phyloP scores from a whole-genome alignment of 139 green algal species.

The Yamagishiella unicocca region DNA sequence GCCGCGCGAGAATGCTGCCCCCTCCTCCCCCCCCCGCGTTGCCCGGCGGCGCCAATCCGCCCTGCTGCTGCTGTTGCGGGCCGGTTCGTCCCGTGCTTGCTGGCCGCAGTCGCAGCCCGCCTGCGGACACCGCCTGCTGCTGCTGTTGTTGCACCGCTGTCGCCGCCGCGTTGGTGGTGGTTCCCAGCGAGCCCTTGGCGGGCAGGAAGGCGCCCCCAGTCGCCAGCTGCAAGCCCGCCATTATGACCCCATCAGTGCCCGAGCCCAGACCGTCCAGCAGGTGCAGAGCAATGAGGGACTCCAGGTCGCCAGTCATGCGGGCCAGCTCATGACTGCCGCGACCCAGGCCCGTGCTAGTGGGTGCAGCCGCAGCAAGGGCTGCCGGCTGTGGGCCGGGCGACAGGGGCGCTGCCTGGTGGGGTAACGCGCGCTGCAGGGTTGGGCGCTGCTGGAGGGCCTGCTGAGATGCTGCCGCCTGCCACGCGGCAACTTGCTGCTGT shows the following conservation, averaged over 20 bases:
- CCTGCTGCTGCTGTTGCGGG: not conserved
- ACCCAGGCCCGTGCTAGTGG: not conserved
- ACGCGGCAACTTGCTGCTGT: not conserved
- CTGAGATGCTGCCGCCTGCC: not conserved
- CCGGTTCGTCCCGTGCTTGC: not conserved
- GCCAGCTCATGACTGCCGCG: not conserved
- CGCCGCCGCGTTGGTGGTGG: too few species aligned
- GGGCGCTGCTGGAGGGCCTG: not conserved
- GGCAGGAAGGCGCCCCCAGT: not conserved
- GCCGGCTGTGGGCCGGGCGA: not conserved
- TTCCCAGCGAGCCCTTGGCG: not conserved
- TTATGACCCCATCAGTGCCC: not conserved
- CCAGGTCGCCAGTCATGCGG: slow-evolving; percentile 9
- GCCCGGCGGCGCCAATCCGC: not conserved
- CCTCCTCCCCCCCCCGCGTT: not conserved
- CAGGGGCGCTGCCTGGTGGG: not conserved
- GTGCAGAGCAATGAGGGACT: slow-evolving; percentile 1
- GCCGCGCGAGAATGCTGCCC: not conserved
- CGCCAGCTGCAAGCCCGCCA: slow-evolving; percentile 12
- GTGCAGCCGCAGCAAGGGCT: not conserved
- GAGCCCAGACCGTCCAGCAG: not conserved
- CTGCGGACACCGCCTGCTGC: too few species aligned
- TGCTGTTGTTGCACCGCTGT: too few species aligned
- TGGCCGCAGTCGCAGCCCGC: not conserved
- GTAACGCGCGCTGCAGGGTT: not conserved